Base-by-base conservation (phyloP, 352 stramenopile species). In the Blastocystis sp. region DNA sequence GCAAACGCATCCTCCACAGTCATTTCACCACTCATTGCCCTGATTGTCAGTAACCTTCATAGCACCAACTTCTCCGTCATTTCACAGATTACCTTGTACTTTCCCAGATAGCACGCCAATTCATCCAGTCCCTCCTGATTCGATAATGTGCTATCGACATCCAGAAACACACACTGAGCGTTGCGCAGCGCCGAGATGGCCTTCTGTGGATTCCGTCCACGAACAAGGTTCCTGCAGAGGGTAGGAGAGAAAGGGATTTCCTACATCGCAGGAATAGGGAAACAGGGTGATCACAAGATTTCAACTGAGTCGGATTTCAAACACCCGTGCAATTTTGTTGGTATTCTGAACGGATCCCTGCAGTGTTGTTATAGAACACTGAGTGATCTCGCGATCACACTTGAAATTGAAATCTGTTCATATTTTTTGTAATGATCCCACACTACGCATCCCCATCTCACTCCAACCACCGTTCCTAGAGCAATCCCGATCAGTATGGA, bases 121-220 rank as follows among this genome's bases (percentile, higher is more conserved):
- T 85, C 57, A 54, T 85, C 75, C 24, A 85, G 29, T 44, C 75
- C 75, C n/a, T 85, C 75, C 34, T 85, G 48, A 42, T 49, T 24
- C 3, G 49, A 73, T 11, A 85, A 18, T 29, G 75, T 85, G 51
- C 75, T 85, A 29, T 85, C 75, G 4, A 85, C 75, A 54, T 85
- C 75, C 4, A 85, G 32, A 61, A 72, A 85, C 0, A 85, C 36
- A 27, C 57, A 72, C 44, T 85, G 57, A 16, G 75, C 38, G 8
- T 73, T 4, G 32, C 48, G 36, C 40, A 85, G 29, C n/a, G 46
- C 75, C 14, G 24, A 27, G 32, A 85, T 73, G 7, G 75, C 75
- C 6, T 4, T 24, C 21, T 85, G n/a, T 27, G 53, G 53, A 34
- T 54, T 11, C 21, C 24, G 24, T 71, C 75, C 75, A 16, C 46